Conservation (phyloP, 1,284 basidiomycete genomes). For the Tylopilus orsonianus region DNA sequence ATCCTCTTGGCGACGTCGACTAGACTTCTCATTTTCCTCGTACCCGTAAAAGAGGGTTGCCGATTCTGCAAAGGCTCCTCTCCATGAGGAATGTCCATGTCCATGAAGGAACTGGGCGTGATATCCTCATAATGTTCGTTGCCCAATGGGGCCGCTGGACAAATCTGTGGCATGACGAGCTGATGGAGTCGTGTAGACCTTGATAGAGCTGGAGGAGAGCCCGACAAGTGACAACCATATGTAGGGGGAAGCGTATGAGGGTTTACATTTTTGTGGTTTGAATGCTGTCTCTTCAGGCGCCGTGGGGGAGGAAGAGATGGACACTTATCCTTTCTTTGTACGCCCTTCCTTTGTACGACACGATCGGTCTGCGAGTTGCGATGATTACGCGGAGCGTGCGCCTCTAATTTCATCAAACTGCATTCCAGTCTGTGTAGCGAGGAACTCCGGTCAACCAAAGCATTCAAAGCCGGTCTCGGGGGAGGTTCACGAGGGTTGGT, state of each 20-base stretch:
- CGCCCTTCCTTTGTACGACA: not conserved
- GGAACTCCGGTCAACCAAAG: constrained; percentile 22
- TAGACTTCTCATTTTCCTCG: constrained; percentile 21
- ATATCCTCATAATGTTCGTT: constrained; percentile 4
- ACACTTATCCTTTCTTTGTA: constrained; percentile 10
- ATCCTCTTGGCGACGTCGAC: constrained; percentile 24
- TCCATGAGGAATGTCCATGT: constrained; percentile 30
- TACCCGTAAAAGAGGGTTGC: constrained; percentile 15
- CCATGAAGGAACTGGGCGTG: constrained; percentile 33
- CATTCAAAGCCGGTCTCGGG: constrained; percentile 18
- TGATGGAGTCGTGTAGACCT: not conserved
- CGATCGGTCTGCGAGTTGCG: constrained; percentile 26
- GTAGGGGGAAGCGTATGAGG: not conserved
- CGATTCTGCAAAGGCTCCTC: constrained; percentile 10
- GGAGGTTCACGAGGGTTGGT: constrained; percentile 20
- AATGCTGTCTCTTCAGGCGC: constrained; percentile 17
- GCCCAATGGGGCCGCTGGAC: not conserved
- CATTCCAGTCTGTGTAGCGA: constrained; percentile 33
- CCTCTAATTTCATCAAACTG: constrained; percentile 30
- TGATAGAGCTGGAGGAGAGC: constrained; percentile 7
- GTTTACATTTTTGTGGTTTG: constrained; percentile 4
- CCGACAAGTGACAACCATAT: constrained; percentile 7
- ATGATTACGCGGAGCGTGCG: constrained; percentile 28
- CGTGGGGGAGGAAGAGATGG: constrained; percentile 25
- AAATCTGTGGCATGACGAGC: not conserved